A percentile compares a stretch with the other conserved stretches of the same genome.
These are phyloP conservation scores for Kurtzmaniella quercitrusa DNA, from an alignment of 1,139 yeast species.

Conservation along the genomic window DNA sequence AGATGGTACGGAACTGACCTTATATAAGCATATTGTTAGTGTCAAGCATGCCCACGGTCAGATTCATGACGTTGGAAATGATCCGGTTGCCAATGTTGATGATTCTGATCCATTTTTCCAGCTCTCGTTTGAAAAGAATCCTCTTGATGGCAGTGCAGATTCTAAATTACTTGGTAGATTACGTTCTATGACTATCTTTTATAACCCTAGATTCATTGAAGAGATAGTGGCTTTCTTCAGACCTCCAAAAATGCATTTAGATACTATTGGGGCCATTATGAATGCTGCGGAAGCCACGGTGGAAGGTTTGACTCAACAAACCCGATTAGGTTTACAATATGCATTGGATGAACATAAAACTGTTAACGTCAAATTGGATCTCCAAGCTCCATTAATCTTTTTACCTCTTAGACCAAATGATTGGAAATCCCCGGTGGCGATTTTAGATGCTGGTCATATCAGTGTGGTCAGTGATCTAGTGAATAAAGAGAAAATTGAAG, in stretches of 20 bases:
- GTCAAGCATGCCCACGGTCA: conserved; percentile 58
- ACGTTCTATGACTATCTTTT: conserved; percentile 84
- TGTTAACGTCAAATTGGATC: conserved; percentile 73
- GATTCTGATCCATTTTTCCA: conserved; percentile 66
- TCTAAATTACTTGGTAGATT: conserved; percentile 69
- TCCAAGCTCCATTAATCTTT: conserved; percentile 92
- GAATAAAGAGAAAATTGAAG: conserved; percentile 63
- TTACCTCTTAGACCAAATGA: conserved; percentile 77
- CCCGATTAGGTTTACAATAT: conserved; percentile 88
- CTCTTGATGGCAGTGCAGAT: conserved; percentile 80
- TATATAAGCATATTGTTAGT: conserved; percentile 84
- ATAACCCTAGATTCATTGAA: conserved; percentile 78
- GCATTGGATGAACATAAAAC: conserved; percentile 95
- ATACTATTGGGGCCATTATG: conserved; percentile 87
- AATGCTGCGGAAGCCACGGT: conserved; percentile 95
- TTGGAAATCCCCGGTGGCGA: conserved; percentile 84
- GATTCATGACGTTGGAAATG: conserved; percentile 11
- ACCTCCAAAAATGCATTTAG: conserved; percentile 83
- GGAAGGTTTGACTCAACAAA: conserved; percentile 84
- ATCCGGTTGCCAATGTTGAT: conserved; percentile 5
- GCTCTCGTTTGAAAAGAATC: conserved; percentile 79
- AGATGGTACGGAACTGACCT: conserved; percentile 73
- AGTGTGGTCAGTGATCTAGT: conserved; percentile 79
- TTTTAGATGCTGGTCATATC: conserved; percentile 95
- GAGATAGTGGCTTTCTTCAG: conserved; percentile 70